Base-by-base conservation (phyloP, 192 early-diverging fungal genomes). In the Umbelopsis ramanniana region DNA sequence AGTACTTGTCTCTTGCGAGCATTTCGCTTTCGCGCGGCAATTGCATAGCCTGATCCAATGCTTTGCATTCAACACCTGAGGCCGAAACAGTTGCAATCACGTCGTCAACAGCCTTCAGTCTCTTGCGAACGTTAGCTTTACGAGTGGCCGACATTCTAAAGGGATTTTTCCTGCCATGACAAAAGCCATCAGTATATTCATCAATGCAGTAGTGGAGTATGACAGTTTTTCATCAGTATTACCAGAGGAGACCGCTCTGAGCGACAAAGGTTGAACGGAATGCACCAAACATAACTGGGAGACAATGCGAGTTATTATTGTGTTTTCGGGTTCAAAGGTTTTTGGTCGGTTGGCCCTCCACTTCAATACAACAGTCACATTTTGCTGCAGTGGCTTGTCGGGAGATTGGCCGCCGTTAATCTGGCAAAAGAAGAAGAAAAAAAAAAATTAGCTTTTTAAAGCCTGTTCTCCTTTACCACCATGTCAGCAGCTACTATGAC, bases 71-170 rank as follows among this genome's bases (percentile, higher is more conserved):
- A 23, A 95, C 90, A 21, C 93, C 93, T 0, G 93, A 92, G 23
- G 82, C 82, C 1, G 82, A 70, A 35, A 95, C 83, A 9, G 88
- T 86, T 29, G 85, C 86, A 67, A 95, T 86, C 17, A 95, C 93
- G 46, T 86, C 76, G 79, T 95, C 93, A 0, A 92, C 93, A 7
- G 89, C 90, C 72, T 85, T 91, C 69, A 95, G 84, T 23, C 93
- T 88, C 87, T 95, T 93, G 74, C 93, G 89, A 35, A 93, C 90
- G 76, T 95, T 95, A 67, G 90, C 92, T 70, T 95, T 95, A 68
- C 93, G 88, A 15, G 93, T 95, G 76, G 83, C 85, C 89, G 83
- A 95, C 77, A 69, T 87, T 73, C 85, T 88, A 80, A 81, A 91
- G 72, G 77, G 87, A 78, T 75, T 80, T 46, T 77, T 73, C 73